Base-by-base conservation (phyloP, 2,329 filamentous ascomycete genomes). In the Penicillium sp. region DNA sequence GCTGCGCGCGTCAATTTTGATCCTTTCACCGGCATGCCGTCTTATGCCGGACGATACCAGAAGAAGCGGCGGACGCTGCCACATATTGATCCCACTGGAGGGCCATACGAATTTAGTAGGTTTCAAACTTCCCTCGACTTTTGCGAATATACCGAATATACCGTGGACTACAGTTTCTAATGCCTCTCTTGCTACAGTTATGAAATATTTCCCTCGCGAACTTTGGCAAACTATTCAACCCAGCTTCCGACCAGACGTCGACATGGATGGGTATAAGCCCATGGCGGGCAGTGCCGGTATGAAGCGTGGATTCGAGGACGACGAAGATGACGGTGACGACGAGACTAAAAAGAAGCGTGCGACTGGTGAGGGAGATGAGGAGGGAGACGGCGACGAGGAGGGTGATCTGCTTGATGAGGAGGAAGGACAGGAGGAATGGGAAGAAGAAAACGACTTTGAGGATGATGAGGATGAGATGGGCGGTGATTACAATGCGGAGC, bases 401-500 rank as follows among this genome's bases (percentile, higher is more conserved):
- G 58, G 72, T 39, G 65, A 60, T 35, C n/a, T 66, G 27, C 52
- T 68, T n/a, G 71, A 75, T 27, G 69, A 72, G 2, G 76, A 76
- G 11, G 78, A 82, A 8, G 82, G 82, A 2, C 72, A 75, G 14
- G 78, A 81, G 21, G 81, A 82, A 43, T 80, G 83, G 57, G 78
- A 83, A 31, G 77, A 81, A 7, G 84, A 86, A 52, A 82, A 84
- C 56, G 82, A 85, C 53, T 87, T 84, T 60, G 81, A 84, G 45
- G 82, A 84, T 24, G 84, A 86, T 45, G 84, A 85, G 13, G 82
- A 85, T 54, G 80, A 81, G 35, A 80, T 81, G 72, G 82, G 79
- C 5, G 84, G 83, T 4, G 85, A 87, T 67, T 87, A 88, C 65
- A 84, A 87, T 63, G 85, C 82, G 1, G 85, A 88, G 65, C 81